Base-by-base conservation (phyloP, 441 rosid species). In the Biscutella laevigata region DNA sequence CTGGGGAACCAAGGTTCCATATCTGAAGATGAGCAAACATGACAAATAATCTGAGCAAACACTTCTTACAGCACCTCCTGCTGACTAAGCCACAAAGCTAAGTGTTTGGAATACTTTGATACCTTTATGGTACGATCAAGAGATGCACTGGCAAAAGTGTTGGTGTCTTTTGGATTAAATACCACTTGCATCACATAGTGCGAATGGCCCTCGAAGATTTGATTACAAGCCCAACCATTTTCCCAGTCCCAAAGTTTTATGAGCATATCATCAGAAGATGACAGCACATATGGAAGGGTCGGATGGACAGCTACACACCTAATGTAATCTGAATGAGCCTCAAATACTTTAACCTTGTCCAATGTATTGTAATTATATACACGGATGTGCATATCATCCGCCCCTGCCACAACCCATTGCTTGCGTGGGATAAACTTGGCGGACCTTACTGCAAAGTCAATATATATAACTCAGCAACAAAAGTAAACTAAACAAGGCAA, bases 191-290 rank as follows among this genome's bases (percentile, higher is more conserved):
- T 89, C 29, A 86, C 97, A 76, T 86, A 84, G 74, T 86, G 88
- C 10, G 89, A 79, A 59, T 90, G 97, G 6, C 87, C 97, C 63
- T 86, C 86, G 61, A 84, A 90, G 43, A 72, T 76, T 61, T 77
- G 86, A 64, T 81, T 72, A 66, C 95, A 90, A 15, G 70, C 70
- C 97, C 97, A 90, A 45, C 79, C 88, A 70, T 84, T 84, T 58
- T 90, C 97, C 97, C 97, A 90, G 52, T 90, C 89, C 97, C 95
- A 90, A 54, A 84, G 79, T 74, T 86, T 90, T 58, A 89, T 84
- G 41, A 81, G 84, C 86, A 52, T 84, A 71, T 89, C 95, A 74
- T 86, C 94, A 16, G 95, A 84, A 17, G 88, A 79, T 47, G 97
- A 86, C 47, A 89, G 67, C 72, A 86, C 80, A 56, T 64, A 80